phyloP scores from a whole-genome alignment of 805 yeast species.

The Ogataea nonfermentans region DNA sequence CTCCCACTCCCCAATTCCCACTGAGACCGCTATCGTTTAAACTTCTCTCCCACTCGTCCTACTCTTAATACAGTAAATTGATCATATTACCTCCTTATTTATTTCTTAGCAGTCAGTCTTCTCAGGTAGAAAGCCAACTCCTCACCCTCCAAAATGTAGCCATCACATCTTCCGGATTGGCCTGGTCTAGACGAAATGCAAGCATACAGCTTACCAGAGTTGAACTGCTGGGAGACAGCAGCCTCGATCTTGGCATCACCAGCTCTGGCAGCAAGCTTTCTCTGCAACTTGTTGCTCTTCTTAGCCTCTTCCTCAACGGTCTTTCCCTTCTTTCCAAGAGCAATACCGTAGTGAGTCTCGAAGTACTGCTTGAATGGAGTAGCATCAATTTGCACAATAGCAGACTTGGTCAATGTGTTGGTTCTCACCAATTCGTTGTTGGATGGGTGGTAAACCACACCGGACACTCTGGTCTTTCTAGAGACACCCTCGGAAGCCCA shows the following conservation, averaged over 20 bases:
- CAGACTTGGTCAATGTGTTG: constrained; percentile 98
- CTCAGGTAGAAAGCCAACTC: constrained; percentile 99
- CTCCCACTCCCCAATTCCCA: background rate
- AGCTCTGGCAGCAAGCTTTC: constrained; percentile 93
- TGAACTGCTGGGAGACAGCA: constrained; percentile 94
- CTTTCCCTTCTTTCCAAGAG: constrained; percentile 83
- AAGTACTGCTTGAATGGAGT: constrained; percentile 99
- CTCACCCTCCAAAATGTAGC: constrained; percentile 99
- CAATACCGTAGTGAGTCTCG: constrained; percentile 96
- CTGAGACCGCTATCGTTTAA: background rate
- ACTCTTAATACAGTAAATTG: constrained; percentile 16
- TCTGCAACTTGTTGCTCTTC: constrained; percentile 77
- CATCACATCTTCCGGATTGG: constrained; percentile 99
- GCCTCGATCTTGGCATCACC: constrained; percentile 79
- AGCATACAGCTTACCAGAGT: constrained; percentile 99
- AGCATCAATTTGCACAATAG: constrained; percentile 99
- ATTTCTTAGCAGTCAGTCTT: constrained; percentile 99
- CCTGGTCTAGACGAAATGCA: constrained; percentile 99
- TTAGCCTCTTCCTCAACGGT: constrained; percentile 56
- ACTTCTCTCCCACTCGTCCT: background rate
- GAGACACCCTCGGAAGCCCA: constrained; percentile 99
- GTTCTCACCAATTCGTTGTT: constrained; percentile 99
- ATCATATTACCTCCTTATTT: constrained; percentile 33
- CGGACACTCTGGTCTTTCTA: constrained; percentile 98
- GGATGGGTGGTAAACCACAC: constrained; percentile 98